These are phyloP conservation scores for Metarhizium brunneum DNA, from an alignment of 2,329 filamentous ascomycete genomes.

Conservation along the genomic window DNA sequence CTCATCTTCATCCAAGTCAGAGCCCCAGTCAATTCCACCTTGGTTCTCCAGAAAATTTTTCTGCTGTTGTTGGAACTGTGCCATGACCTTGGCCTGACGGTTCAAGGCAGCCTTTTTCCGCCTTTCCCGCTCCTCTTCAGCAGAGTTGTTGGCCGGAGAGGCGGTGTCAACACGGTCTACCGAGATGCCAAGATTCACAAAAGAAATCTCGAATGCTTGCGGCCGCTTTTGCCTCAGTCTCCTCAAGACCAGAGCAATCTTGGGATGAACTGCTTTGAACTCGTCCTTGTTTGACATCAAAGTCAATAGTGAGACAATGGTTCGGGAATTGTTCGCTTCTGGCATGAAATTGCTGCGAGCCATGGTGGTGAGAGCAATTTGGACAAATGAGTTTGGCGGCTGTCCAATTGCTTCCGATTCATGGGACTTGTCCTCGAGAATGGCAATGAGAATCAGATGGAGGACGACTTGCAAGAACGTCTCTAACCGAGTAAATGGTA, in stretches of 20 bases:
- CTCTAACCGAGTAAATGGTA: slow-evolving; percentile 77
- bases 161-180: slow-evolving; percentile 73
- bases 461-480: slow-evolving; percentile 86
- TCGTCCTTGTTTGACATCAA: slow-evolving; percentile 58
- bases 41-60: slow-evolving; percentile 90
- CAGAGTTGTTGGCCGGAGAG: slow-evolving; percentile 62
- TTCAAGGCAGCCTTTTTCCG: slow-evolving; percentile 89
- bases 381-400: slow-evolving; percentile 57
- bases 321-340: slow-evolving; percentile 46
- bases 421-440: slow-evolving; percentile 66
- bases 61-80: slow-evolving; percentile 95
- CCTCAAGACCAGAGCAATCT: slow-evolving; percentile 74
- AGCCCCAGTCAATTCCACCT: slow-evolving; percentile 76
- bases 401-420: slow-evolving; percentile 41
- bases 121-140: slow-evolving; percentile 64
- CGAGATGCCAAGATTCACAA: slow-evolving; percentile 53
- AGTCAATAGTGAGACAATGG: slow-evolving; percentile 55
- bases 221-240: slow-evolving; percentile 79
- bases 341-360: slow-evolving; percentile 53
- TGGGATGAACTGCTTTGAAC: slow-evolving; percentile 74
- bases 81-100: slow-evolving; percentile 90
- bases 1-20: slow-evolving; percentile 67
- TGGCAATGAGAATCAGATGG: slow-evolving; percentile 77
- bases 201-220: slow-evolving; percentile 59
- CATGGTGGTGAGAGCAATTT: slow-evolving; percentile 56